Conservation (phyloP, 495 filamentous ascomycete genomes). For the Chaetomium tenue region DNA sequence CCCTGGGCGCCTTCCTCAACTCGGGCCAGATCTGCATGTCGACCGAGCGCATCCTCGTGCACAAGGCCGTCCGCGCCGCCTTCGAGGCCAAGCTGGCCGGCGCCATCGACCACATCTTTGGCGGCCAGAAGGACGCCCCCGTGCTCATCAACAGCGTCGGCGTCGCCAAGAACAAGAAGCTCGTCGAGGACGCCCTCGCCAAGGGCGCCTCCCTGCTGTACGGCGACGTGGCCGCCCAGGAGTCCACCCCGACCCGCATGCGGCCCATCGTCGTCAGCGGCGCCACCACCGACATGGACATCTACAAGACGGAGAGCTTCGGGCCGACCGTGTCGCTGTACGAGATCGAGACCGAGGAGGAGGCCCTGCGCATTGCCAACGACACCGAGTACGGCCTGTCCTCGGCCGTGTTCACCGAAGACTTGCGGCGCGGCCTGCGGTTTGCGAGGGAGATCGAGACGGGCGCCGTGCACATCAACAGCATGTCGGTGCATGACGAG, state of each 20-base stretch:
- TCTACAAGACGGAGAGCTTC: slow-evolving; percentile 80
- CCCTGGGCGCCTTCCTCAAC: slow-evolving; percentile 54
- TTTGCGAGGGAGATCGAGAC: slow-evolving; percentile 73
- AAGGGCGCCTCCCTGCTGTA: slow-evolving; percentile 68
- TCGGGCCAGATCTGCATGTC: slow-evolving; percentile 89
- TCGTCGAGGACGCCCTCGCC: slow-evolving; percentile 63
- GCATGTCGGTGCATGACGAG: slow-evolving; percentile 83
- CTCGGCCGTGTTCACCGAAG: slow-evolving; percentile 82
- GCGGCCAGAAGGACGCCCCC: slow-evolving; percentile 50
- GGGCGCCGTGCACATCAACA: slow-evolving; percentile 88
- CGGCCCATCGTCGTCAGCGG: slow-evolving; percentile 67
- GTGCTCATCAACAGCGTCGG: slow-evolving; percentile 60
- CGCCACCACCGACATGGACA: slow-evolving; percentile 77
- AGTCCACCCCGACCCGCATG: slow-evolving; percentile 56
- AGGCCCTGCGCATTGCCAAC: slow-evolving; percentile 77
- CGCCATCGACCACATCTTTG: slow-evolving; percentile 51
- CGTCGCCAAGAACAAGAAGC: slow-evolving; percentile 64
- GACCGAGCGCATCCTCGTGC: slow-evolving; percentile 83
- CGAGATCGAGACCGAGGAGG: slow-evolving; percentile 58
- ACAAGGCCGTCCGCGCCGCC: slow-evolving; percentile 60
- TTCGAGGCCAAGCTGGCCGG: slow-evolving; percentile 64
- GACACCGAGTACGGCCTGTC: slow-evolving; percentile 77
- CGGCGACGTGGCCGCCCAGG: slow-evolving; percentile 51
- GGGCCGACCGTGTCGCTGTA: slow-evolving; percentile 69
- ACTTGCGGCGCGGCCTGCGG: slow-evolving; percentile 70